Base-by-base conservation (phyloP, 345 rosid genomes). In the Psidium guajava region DNA sequence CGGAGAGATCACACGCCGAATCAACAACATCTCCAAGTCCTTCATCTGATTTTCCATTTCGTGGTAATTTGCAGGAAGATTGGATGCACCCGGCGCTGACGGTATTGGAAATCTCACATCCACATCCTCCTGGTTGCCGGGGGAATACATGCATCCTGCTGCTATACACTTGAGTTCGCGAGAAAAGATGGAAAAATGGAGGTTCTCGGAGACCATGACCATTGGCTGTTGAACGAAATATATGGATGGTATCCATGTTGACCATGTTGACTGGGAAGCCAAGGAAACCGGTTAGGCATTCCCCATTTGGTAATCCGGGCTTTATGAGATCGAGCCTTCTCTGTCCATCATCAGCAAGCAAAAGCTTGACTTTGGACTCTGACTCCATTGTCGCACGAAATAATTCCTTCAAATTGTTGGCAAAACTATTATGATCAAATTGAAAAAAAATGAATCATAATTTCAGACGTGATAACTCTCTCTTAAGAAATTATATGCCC, bases 191-290 rank as follows among this genome's bases (percentile, higher is more conserved):
- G 89, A 93, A 95, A 86, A 97, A 95, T 81, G 95, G 91, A 84
- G 99, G 95, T 91, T 97, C 99, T 82, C 98, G 92, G 77, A 97
- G 95, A 82, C 99, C 98, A 83, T 91, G 83, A 82, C 98, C 99
- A 85, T 85, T 82, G 8, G 90, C 55, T 81, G 96, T 94, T 81
- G 93, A 91, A 90, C 84, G 90, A 82, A 87, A 87, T 86, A 95
- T 88, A 90, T 93, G 89, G 24, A 86, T 88, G 50, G 53, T 86
- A 85, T 95, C 97, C 55, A 97, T 82, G 24, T 92, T 82, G 82
- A 97, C 91, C 98, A 97, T 93, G 85, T 95, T 97, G 89, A 96
- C 98, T 18, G 98, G 98, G 86, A 91, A 96, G 83, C 98, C 99
- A 24, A 97, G 88, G 88, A 97, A 97, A 50, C 98, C 98, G 56